Base-by-base conservation (phyloP, 169 alveolate genomes). In the Plasmodium berghei region DNA sequence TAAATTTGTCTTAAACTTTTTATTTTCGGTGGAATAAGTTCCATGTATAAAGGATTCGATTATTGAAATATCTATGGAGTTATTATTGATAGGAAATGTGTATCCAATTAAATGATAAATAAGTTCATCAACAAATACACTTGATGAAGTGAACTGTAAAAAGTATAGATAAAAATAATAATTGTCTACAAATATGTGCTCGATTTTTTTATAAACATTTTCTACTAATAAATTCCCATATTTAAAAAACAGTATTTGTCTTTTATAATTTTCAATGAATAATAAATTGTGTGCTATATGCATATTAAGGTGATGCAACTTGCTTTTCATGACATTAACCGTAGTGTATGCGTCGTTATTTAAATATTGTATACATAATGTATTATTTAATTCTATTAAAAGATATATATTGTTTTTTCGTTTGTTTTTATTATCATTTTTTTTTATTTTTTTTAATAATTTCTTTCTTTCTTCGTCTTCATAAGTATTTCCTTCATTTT, bases 161-260 rank as follows among this genome's bases (percentile, higher is more conserved):
- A 86, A 86, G 42, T 86, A 86, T 63, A 86, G 55, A 86, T 86
- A 86, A 26, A 63, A 86, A 86, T 28, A 86, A 86, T 86, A 86
- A 61, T 86, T 86, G 24, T 86, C 74, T n/a, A 86, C 61, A 71
- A 86, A 86, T n/a, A 86, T 86, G 58, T 86, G 73, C 42, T 86
- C 91, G 9, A 86, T 86, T 70, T 86, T 86, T 86, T 86, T 86
- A 24, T 71, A 86, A 10, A 86, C 62, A 86, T 86, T 86, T 86
- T 86, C 91, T 52, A 70, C 80, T 16, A 86, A 70, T 22, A 86
- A 28, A 86, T 86, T 86, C 14, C 91, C 91, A 59, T 86, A 71
- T 18, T 86, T 86, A 86, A 86, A 86, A 86, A 86, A 86, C 14
- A 71, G 87, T n/a, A 70, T 71, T 86, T 86, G 87, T 14, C 62